These are phyloP conservation scores for Parathielavia appendiculata DNA, from an alignment of 495 filamentous ascomycete genomes.

Conservation along the genomic window DNA sequence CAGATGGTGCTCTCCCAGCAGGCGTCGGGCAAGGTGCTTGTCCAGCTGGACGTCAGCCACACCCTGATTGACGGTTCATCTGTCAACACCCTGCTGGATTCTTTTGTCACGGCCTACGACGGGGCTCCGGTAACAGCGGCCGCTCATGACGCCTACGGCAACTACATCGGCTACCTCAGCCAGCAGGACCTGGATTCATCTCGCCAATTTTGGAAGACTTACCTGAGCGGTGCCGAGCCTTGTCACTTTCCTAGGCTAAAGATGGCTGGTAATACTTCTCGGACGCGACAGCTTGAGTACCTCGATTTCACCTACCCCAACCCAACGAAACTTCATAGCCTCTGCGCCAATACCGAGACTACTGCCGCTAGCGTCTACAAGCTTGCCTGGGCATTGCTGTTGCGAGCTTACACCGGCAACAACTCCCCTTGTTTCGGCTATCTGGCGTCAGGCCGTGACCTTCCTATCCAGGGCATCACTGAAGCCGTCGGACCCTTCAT, in stretches of 20 bases:
- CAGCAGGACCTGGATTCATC: neutral
- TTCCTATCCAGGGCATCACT: neutral
- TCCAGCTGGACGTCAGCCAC: constrained; percentile 54
- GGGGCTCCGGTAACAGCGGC: neutral
- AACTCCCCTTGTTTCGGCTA: constrained; percentile 3
- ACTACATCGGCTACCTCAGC: constrained; percentile 4
- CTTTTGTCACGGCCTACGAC: constrained; percentile 5
- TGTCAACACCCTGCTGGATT: constrained; percentile 3
- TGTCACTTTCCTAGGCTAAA: constrained; percentile 2
- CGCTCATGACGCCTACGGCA: constrained; percentile 2
- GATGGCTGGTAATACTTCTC: neutral
- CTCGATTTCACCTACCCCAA: constrained; percentile 7
- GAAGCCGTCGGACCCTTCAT: constrained; percentile 10
- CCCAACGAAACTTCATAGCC: neutral
- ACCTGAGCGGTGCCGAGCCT: constrained; percentile 4
- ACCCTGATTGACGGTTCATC: constrained; percentile 49
- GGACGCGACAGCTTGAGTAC: neutral
- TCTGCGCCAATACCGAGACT: neutral
- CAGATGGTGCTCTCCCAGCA: constrained; percentile 48
- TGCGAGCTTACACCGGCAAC: constrained; percentile 10
- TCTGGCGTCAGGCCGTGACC: constrained; percentile 9
- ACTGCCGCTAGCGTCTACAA: constrained; percentile 4
- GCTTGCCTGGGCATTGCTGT: constrained; percentile 5
- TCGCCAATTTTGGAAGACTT: constrained; percentile 9
- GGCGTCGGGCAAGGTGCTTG: constrained; percentile 35